Conservation (phyloP, 768 basidiomycete species). For the Naganishia randhawae region DNA sequence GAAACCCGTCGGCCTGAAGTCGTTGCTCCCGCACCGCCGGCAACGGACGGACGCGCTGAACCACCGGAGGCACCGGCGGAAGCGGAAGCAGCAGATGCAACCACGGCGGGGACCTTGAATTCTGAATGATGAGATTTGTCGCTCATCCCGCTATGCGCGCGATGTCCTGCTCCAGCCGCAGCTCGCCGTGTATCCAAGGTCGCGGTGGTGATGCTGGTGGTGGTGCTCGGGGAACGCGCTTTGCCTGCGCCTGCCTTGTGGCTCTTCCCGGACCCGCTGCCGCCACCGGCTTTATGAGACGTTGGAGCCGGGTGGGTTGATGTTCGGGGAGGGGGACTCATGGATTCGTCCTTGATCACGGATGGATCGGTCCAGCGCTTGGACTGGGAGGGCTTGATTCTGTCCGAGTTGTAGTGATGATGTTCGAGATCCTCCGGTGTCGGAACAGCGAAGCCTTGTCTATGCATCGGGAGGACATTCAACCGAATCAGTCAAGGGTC, state of each 20-base stretch:
- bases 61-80: constrained; percentile 24
- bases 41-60: neutral
- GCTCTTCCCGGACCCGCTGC: constrained; percentile 5
- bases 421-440: constrained; percentile 38
- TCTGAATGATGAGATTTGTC: constrained; percentile 12
- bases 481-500: constrained; percentile 3
- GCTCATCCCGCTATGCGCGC: constrained; percentile 6
- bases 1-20: neutral
- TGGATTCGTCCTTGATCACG: constrained; percentile 22
- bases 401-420: constrained; percentile 30
- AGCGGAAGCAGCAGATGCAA: constrained; percentile 25
- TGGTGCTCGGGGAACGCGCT: constrained; percentile 9
- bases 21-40: neutral
- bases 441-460: constrained; percentile 27
- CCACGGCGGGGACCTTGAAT: constrained; percentile 22
- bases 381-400: constrained; percentile 45
- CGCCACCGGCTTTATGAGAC: neutral
- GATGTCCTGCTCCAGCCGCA: constrained; percentile 1
- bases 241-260: constrained; percentile 13
- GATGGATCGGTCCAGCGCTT: constrained; percentile 38
- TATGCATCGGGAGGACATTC: constrained; percentile 30
- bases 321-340: constrained; percentile 18
- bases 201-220: neutral
- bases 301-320: neutral
- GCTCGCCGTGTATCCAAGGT: neutral